phyloP scores from a whole-genome alignment of 805 yeast genomes.

The Kodamaea leandrae region DNA sequence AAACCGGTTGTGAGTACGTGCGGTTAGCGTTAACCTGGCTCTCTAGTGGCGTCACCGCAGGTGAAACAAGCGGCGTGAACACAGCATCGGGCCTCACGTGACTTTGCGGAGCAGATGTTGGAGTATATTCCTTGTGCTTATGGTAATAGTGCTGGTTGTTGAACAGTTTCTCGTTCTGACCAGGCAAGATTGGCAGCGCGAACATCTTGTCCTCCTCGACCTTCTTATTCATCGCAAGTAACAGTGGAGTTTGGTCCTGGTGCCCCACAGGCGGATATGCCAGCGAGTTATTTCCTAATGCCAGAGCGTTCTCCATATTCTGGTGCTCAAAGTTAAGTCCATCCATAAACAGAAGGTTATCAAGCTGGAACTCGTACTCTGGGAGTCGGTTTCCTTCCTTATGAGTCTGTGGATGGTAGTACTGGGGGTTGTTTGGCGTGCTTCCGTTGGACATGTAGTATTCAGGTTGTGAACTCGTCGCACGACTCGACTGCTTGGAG shows the following conservation, averaged over 20 bases:
- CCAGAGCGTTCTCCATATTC: not conserved
- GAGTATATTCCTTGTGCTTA: constrained; percentile 19
- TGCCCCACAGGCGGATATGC: constrained; percentile 28
- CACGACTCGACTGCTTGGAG: constrained; percentile 4
- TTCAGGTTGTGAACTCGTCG: constrained; percentile 4
- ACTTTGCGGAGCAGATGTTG: constrained; percentile 18
- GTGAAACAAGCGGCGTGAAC: constrained; percentile 76
- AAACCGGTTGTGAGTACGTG: constrained; percentile 17
- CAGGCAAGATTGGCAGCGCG: constrained; percentile 38
- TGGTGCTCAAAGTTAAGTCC: constrained; percentile 12
- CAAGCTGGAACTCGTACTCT: constrained; percentile 23
- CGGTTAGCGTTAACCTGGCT: constrained; percentile 23
- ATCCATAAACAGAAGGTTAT: constrained; percentile 24
- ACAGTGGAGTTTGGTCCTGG: constrained; percentile 23
- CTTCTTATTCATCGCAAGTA: constrained; percentile 20
- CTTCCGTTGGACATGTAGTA: constrained; percentile 10
- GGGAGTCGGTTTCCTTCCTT: not conserved
- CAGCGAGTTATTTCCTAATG: constrained; percentile 14
- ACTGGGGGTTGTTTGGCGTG: constrained; percentile 9
- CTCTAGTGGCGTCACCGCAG: constrained; percentile 68
- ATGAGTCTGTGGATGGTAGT: constrained; percentile 2
- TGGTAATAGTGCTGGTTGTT: constrained; percentile 42
- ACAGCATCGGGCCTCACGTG: constrained; percentile 56
- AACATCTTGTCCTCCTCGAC: constrained; percentile 13
- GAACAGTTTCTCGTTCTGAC: constrained; percentile 41